Percentiles rank a stretch among this genome's conserved stretches.
Conservation (phyloP, 1,284 basidiomycete species). For the Fomitopsis palustris region DNA sequence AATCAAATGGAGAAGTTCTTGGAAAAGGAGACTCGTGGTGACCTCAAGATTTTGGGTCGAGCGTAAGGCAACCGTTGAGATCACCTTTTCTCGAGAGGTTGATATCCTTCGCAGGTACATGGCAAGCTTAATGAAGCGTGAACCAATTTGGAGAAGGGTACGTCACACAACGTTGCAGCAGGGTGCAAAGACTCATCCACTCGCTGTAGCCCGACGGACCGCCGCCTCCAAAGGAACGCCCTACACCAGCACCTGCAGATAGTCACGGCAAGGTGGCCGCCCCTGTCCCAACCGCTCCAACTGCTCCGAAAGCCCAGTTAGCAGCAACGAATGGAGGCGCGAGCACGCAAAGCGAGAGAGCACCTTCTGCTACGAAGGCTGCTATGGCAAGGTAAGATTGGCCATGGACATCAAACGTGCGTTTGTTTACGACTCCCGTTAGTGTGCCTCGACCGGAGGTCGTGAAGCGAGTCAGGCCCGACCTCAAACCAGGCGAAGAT, state of each 20-base stretch:
- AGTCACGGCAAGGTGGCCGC: constrained; percentile 29
- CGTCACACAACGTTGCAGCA: constrained; percentile 15
- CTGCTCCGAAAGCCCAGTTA: constrained; percentile 53
- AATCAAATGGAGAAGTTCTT: constrained; percentile 65
- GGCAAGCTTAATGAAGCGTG: constrained; percentile 68
- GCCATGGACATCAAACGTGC: background rate
- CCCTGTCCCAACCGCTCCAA: constrained; percentile 41
- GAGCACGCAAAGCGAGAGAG: constrained; percentile 18
- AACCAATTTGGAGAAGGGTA: constrained; percentile 47
- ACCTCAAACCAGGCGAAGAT: constrained; percentile 27
- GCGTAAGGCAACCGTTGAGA: constrained; percentile 47
- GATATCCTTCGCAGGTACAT: constrained; percentile 47
- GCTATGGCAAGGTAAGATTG: constrained; percentile 58
- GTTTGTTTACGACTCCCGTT: background rate
- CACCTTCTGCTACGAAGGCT: constrained; percentile 43
- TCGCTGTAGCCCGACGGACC: constrained; percentile 1
- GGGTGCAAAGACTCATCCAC: background rate
- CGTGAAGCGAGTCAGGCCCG: constrained; percentile 64
- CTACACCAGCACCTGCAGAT: constrained; percentile 27
- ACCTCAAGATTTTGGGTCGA: constrained; percentile 77
- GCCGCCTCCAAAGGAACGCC: constrained; percentile 29
- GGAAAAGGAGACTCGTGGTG: constrained; percentile 74
- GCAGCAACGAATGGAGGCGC: constrained; percentile 19
- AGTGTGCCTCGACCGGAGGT: constrained; percentile 76
- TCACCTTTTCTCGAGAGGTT: background rate